Evolutionary conservation across 768 basidiomycete genomes (phyloP), one percentile per base, ranked within the genome.

Genomic region (Pleurotus salmoneostramineus): DNA sequence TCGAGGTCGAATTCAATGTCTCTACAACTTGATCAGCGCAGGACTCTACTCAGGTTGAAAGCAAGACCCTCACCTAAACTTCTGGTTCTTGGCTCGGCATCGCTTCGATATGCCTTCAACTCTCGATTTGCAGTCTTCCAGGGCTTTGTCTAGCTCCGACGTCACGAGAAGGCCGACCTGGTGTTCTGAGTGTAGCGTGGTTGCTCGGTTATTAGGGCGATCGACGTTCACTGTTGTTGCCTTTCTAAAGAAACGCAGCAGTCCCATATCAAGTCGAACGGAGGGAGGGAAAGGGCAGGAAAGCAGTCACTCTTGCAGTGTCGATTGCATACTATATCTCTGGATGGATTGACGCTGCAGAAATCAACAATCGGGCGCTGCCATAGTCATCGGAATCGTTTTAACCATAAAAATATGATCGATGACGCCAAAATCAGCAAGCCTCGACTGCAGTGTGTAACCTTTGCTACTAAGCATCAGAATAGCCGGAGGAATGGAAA

Each of bases 1-100:
- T 77, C 77, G 3, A 82, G 64, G 61, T 84, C 83, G 57, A 83
- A 84, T 62, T 82, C 82, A 27, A 80, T 69, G 66, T 85, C 83
- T 63, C 83, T 81, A 45, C 6, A 6, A 15, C 44, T n/a, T 2
- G 52, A 35, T 64, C 48, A 27, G 32, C 14, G 15, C 17, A 50
- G 7, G 54, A 31, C 32, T 49, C n/a, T 17, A 45, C 45, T 27
- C 14, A 45, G 12, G 21, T 8, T 32, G 7, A 6, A 3, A n/a
- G 27, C 12, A 42, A n/a, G 46, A 50, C n/a, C 15, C 73, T 17
- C 56, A 82, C 81, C 83, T 69, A 65, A 81, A 83, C 59, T 78
- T 79, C 37, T 79, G 66, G 61, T 84, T 84, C 58, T 73, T 76
- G 3, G 64, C 66, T 45, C 76, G 67, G 56, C 83, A 84, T 21